A percentile compares a stretch with the other conserved stretches of the same genome.
Evolutionary conservation across 306 rosid species (phyloP).

Genomic region (Delonix regia): DNA sequence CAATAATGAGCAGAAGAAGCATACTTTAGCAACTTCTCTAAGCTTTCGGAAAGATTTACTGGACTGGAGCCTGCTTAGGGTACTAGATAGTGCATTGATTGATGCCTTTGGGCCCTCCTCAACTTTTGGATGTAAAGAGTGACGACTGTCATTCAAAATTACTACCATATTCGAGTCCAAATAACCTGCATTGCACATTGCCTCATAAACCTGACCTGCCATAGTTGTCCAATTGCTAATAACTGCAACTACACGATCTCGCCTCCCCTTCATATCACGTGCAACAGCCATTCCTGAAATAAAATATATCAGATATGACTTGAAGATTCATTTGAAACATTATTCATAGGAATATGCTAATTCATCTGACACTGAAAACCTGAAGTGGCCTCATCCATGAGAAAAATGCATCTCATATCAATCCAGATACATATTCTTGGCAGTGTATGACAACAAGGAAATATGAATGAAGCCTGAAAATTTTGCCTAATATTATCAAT

Average conservation of each 20-base stretch:
- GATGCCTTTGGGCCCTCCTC: conserved; percentile 79
- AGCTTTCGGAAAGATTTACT: conserved; percentile 84
- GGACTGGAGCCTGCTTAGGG: conserved; percentile 88
- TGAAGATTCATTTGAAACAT: conserved; percentile 23
- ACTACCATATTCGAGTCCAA: conserved; percentile 89
- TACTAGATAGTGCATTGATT: conserved; percentile 77
- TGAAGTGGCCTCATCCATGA: conserved; percentile 14
- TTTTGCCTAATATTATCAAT: neutral
- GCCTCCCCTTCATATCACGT: conserved; percentile 85
- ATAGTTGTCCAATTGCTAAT: conserved; percentile 85
- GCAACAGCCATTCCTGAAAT: conserved; percentile 93
- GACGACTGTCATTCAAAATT: conserved; percentile 85
- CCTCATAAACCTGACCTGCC: conserved; percentile 93
- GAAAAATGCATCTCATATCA: neutral
- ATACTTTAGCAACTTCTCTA: conserved; percentile 94
- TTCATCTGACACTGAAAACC: conserved; percentile 8
- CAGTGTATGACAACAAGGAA: neutral
- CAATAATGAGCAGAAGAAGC: conserved; percentile 33
- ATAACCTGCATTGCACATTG: conserved; percentile 91
- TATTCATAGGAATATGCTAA: neutral
- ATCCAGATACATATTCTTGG: conserved; percentile 15
- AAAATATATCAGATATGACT: conserved; percentile 18
- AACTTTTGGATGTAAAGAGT: conserved; percentile 73
- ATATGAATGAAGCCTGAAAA: neutral
- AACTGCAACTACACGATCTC: conserved; percentile 74